These are phyloP conservation scores for Arabidopsis suecica DNA, from an alignment of 345 rosid species.

Conservation along the genomic window DNA sequence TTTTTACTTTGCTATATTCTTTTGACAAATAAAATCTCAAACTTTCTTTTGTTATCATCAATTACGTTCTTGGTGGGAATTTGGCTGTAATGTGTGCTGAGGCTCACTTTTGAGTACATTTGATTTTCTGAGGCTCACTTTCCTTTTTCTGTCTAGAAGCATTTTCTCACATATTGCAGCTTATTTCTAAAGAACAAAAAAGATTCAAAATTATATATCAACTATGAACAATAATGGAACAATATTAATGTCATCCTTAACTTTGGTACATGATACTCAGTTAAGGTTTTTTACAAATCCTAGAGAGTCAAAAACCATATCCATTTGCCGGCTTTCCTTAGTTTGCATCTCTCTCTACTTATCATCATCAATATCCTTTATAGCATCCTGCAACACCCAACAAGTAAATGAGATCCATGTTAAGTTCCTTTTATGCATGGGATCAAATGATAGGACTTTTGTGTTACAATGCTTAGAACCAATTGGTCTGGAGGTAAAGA, in stretches of 20 bases:
- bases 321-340: neutral
- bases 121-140: conserved; percentile 17
- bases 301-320: conserved; percentile 16
- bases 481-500: neutral
- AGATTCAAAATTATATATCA: conserved; percentile 15
- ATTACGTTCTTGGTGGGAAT: conserved; percentile 25
- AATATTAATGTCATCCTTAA: conserved; percentile 21
- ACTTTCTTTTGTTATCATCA: neutral
- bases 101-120: conserved; percentile 12
- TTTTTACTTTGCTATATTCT: conserved; percentile 35
- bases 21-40: conserved; percentile 46
- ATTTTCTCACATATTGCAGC: neutral
- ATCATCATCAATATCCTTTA: conserved; percentile 60
- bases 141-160: neutral
- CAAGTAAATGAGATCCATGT: neutral
- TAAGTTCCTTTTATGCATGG: neutral
- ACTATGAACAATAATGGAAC: conserved; percentile 21
- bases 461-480: neutral
- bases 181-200: neutral
- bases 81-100: conserved; percentile 5
- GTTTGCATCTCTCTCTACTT: conserved; percentile 40
- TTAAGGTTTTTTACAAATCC: conserved; percentile 30
- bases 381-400: conserved; percentile 64
- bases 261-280: conserved; percentile 3
- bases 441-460: neutral